phyloP scores from a whole-genome alignment of 257 asterid species.

The Solanum infundibuliforme region DNA sequence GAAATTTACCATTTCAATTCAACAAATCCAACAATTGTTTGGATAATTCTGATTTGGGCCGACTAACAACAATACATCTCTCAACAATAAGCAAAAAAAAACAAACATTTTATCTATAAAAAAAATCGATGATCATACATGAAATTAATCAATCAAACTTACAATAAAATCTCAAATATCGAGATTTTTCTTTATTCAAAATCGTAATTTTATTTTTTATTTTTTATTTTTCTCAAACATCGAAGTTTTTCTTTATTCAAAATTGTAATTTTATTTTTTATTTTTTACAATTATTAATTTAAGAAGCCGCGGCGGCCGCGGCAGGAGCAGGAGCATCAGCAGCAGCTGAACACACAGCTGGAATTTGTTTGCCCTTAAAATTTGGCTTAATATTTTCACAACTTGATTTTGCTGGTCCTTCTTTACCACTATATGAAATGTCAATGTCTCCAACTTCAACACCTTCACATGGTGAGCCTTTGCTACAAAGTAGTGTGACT shows the following conservation, averaged over 20 bases:
- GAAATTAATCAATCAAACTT: background rate
- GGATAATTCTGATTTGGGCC: background rate
- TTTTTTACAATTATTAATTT: background rate
- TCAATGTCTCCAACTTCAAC: constrained; percentile 19
- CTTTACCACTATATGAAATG: constrained; percentile 11
- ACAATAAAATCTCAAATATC: background rate
- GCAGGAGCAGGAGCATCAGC: background rate
- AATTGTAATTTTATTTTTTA: too few species aligned
- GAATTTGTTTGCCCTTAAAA: constrained; percentile 8
- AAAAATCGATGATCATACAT: background rate
- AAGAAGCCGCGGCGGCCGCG: background rate
- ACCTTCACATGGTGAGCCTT: constrained; percentile 15
- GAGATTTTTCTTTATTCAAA: background rate
- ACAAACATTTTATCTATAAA: background rate
- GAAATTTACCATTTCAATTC: background rate
- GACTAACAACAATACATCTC: background rate
- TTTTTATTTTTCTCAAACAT: too few species aligned
- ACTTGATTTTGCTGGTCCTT: constrained; percentile 14
- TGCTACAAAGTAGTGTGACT: constrained; percentile 18
- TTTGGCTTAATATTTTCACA: constrained; percentile 22
- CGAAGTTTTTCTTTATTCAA: background rate
- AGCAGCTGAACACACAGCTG: background rate
- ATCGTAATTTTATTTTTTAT: background rate
- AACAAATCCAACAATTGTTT: background rate
- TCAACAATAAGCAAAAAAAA: background rate